Conservation (phyloP, 176 grass and related monocot genomes). For the Rhynchospora breviuscula region DNA sequence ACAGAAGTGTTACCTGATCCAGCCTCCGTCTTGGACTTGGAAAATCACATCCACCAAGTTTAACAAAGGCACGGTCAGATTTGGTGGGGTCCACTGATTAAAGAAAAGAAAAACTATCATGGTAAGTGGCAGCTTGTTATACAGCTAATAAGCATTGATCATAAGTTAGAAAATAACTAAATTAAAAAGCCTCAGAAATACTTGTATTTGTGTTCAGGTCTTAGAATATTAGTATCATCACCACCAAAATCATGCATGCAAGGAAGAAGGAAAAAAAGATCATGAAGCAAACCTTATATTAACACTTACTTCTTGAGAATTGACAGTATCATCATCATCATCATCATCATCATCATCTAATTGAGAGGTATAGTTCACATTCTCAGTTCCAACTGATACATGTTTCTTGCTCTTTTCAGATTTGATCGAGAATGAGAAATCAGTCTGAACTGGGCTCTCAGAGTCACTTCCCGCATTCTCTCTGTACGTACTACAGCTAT, state of each 20-base stretch:
- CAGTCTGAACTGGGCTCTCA: slow-evolving; percentile 42
- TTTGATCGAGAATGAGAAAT: slow-evolving; percentile 47
- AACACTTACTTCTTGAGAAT: slow-evolving; percentile 58
- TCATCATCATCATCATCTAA: slow-evolving; percentile 49
- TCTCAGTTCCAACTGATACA: slow-evolving; percentile 33
- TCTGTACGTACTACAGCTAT: slow-evolving; percentile 35
- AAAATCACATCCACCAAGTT: slow-evolving; percentile 97
- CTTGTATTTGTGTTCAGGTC: background rate
- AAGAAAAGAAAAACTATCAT: slow-evolving; percentile 21
- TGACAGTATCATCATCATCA: slow-evolving; percentile 36
- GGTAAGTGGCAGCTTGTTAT: background rate
- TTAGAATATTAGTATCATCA: background rate
- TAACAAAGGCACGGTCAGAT: slow-evolving; percentile 88
- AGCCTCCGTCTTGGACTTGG: slow-evolving; percentile 91
- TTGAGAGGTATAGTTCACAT: slow-evolving; percentile 33
- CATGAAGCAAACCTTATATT: slow-evolving; percentile 12
- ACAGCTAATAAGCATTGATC: slow-evolving; percentile 9
- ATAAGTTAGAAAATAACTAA: background rate
- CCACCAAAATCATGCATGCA: background rate
- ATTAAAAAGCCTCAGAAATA: background rate
- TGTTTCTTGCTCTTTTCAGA: slow-evolving; percentile 42
- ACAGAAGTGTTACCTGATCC: slow-evolving; percentile 55
- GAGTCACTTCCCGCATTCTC: slow-evolving; percentile 58
- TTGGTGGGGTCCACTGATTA: slow-evolving; percentile 83
- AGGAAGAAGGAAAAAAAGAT: background rate